A percentile compares a stretch with the other conserved stretches of the same genome.
Conservation (phyloP, 225 moss, liverwort and hornwort species). For the Ulota crispa region DNA sequence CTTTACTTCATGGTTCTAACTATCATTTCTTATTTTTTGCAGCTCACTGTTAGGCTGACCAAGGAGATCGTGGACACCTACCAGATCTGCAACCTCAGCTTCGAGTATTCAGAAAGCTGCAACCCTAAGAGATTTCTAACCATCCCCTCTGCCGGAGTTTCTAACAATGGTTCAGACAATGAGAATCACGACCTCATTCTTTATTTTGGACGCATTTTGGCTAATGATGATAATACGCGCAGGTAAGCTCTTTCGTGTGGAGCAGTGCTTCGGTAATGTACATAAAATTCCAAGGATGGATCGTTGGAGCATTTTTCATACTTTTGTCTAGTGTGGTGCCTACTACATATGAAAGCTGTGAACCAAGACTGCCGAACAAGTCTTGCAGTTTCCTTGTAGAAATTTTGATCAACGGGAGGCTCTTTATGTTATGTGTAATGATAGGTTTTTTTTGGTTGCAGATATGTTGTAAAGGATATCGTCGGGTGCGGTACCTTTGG, state of each 20-base stretch:
- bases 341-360: not conserved
- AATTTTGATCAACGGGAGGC: not conserved
- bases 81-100: conserved; percentile 60
- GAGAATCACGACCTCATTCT: conserved; percentile 75
- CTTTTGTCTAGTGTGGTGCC: not conserved
- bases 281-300: not conserved
- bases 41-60: conserved; percentile 72
- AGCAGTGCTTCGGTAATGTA: not conserved
- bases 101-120: conserved; percentile 51
- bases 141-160: conserved; percentile 56
- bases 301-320: conserved; percentile 1
- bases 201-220: conserved; percentile 56
- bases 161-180: conserved; percentile 73
- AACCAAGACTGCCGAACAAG: not conserved
- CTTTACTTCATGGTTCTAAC: not conserved
- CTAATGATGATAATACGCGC: conserved; percentile 51
- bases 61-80: conserved; percentile 70
- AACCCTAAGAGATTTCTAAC: conserved; percentile 76
- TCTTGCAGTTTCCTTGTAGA: not conserved
- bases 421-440: not conserved
- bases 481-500: conserved; percentile 88
- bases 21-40: conserved; percentile 27
- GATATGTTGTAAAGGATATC: conserved; percentile 84
- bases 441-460: conserved; percentile 34
- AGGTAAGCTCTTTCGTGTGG: conserved; percentile 40